Base-by-base conservation (phyloP, 1,284 basidiomycete genomes). In the Fistulina hepatica region DNA sequence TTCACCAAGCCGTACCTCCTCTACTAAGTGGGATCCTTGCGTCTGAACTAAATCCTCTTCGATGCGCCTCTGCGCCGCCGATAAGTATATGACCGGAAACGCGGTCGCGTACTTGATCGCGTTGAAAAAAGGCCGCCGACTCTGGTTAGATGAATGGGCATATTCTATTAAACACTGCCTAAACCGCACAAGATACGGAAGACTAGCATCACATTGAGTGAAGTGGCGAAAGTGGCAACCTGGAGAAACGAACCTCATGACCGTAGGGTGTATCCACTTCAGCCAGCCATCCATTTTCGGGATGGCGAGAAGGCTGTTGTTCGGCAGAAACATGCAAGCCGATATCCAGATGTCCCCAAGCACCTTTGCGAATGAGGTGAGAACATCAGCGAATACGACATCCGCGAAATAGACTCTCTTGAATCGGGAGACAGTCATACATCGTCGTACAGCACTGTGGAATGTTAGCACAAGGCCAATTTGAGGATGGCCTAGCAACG, bases 291-390 rank as follows among this genome's bases (percentile, higher is more conserved):
- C 65, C 43, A 76, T 71, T 9, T 65, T 55, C 4, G 86, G 80
- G 32, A 76, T 66, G 3, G 67, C 58, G 15, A 83, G 62, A 19
- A 90, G 65, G 48, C 80, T 86, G 30, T 83, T 81, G 22, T 82
- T 73, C 7, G 81, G 81, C 41, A 82, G 58, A 38, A 88, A 59
- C 91, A 88, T 81, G 55, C 73, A 81, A 3, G 81, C 52, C 2
- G 86, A 90, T 17, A 97, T 64, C 85, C 88, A 97, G 34, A 94
- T 65, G 52, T 98, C 94, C 12, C 92, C 95, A 24, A 97, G 66
- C 20, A 98, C 92, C 62, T 97, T 97, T 28, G 95, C 92, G 50
- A 90, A 95, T 0, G 90, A 95, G 1, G 95, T 98, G 51, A 95
- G 74, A 44, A 97, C 77, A 69, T 99, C 95, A 39, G 94, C 93